These are phyloP conservation scores for Esteya vermicola DNA, from an alignment of 2,329 filamentous ascomycete species.

Conservation along the genomic window DNA sequence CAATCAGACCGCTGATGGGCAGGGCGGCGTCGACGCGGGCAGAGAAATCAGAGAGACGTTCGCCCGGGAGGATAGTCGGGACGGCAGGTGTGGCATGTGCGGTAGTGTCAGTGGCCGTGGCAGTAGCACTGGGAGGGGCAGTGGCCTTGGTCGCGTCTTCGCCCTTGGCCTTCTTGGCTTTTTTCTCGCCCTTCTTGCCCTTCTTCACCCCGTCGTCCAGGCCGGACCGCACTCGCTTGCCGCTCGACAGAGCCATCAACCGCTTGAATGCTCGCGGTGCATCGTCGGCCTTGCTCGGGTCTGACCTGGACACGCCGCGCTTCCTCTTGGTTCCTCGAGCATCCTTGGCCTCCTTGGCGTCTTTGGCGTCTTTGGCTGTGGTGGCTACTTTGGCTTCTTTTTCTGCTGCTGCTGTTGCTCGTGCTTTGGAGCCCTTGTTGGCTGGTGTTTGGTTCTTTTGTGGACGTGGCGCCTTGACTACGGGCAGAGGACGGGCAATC, in stretches of 20 bases:
- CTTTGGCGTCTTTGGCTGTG: no score
- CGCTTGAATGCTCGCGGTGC: slow-evolving; percentile 78
- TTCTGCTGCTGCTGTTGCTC: no score
- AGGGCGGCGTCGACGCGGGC: slow-evolving; percentile 74
- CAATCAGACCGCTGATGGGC: slow-evolving; percentile 57
- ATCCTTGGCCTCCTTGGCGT: slow-evolving; percentile 9
- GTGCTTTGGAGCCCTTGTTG: neutral
- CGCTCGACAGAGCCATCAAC: slow-evolving; percentile 60
- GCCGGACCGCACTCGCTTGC: slow-evolving; percentile 46
- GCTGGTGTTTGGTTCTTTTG: slow-evolving; percentile 5
- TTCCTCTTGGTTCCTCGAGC: slow-evolving; percentile 31
- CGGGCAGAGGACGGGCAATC: slow-evolving; percentile 35
- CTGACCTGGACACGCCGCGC: slow-evolving; percentile 21
- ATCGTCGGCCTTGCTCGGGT: slow-evolving; percentile 42
- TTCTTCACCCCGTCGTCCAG: slow-evolving; percentile 51
- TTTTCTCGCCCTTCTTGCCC: slow-evolving; percentile 17
- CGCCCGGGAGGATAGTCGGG: slow-evolving; percentile 68
- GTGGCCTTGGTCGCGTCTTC: no score
- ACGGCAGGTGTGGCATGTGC: slow-evolving; percentile 17
- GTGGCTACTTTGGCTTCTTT: neutral
- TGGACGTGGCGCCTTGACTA: slow-evolving; percentile 21
- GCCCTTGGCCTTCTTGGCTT: slow-evolving; percentile 16
- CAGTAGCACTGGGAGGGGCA: no score
- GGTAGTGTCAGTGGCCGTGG: neutral
- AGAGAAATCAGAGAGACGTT: slow-evolving; percentile 68